Percentiles rank a stretch among this genome's conserved stretches.
phyloP scores from a whole-genome alignment of 1,284 basidiomycete genomes.

The Baeospora myosura region DNA sequence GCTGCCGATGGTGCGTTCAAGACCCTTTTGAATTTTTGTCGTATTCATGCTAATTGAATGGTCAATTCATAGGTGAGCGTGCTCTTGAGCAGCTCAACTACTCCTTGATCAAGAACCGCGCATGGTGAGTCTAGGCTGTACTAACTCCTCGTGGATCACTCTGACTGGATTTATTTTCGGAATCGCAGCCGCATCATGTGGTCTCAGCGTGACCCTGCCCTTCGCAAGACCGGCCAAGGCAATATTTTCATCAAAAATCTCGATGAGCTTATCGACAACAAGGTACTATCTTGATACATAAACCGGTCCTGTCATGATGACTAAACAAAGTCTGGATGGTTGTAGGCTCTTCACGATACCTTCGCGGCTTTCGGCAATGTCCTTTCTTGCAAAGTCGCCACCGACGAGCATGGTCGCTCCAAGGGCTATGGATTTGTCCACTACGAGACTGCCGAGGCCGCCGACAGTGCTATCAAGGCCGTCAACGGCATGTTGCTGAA shows the following conservation, averaged over 20 bases:
- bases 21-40: constrained; percentile 2
- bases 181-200: constrained; percentile 93
- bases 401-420: constrained; percentile 86
- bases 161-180: constrained; percentile 11
- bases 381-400: constrained; percentile 98
- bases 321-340: too few relatives aligned
- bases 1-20: constrained; percentile 73
- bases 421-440: constrained; percentile 99
- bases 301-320: constrained; percentile 6
- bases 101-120: constrained; percentile 95
- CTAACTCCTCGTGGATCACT: too few relatives aligned
- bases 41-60: constrained; percentile 10
- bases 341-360: constrained; percentile 93
- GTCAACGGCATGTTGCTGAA: constrained; percentile 99
- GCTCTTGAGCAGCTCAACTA: constrained; percentile 99
- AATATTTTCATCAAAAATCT: constrained; percentile 99
- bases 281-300: constrained; percentile 48
- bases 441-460: constrained; percentile 97
- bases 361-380: constrained; percentile 99
- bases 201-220: constrained; percentile 98
- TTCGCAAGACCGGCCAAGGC: constrained; percentile 99
- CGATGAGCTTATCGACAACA: constrained; percentile 98
- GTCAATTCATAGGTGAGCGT: constrained; percentile 68
- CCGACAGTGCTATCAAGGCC: constrained; percentile 93
- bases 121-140: constrained; percentile 53